Evolutionary conservation across 2,329 filamentous ascomycete genomes (phyloP), one percentile per base, ranked within the genome.

Genomic region (Nigrograna mackinnonii): DNA sequence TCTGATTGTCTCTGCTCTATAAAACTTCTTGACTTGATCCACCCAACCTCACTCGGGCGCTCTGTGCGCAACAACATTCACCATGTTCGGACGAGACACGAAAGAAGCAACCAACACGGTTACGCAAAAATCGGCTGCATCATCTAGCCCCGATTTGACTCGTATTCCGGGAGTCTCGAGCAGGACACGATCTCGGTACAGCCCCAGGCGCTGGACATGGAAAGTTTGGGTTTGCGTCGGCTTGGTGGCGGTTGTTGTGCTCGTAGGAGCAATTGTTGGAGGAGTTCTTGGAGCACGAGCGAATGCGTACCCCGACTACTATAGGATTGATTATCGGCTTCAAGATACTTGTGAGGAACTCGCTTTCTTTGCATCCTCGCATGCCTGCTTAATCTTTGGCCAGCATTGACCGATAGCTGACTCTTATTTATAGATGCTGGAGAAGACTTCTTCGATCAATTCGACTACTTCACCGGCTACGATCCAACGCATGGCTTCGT

Each of bases 401-500:
- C n/a, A 11, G 24, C 11, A 9, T 5, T n/a, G 14, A 43, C 9
- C 14, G 9, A 37, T 20, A n/a, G 17, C 24, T 38, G 7, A n/a
- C 18, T 12, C 12, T 12, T 20, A 21, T 17, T 16, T 12, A 11
- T 16, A 55, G 50, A 55, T 24, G 18, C 34, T 26, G 57, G 54
- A 18, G 33, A 39, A n/a, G 36, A 39, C 6, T 62, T 62, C 47
- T 62, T 62, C 43, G 47, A 53, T 17, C 42, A 55, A 19, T 62
- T 60, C 43, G 46, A 57, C 26, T 60, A 54, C 44, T 62, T 56
- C 44, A 56, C 49, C 4, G 54, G 41, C n/a, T 41, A 51, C 17
- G 58, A 62, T 30, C 57, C 58, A 3, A 49, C 58, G 5, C 21
- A 49, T 21, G 56, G 56, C 28, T 55, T 51, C 39, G 55, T 60